Conservation (phyloP, 805 yeast species). For the Barnettozyma sp. region DNA sequence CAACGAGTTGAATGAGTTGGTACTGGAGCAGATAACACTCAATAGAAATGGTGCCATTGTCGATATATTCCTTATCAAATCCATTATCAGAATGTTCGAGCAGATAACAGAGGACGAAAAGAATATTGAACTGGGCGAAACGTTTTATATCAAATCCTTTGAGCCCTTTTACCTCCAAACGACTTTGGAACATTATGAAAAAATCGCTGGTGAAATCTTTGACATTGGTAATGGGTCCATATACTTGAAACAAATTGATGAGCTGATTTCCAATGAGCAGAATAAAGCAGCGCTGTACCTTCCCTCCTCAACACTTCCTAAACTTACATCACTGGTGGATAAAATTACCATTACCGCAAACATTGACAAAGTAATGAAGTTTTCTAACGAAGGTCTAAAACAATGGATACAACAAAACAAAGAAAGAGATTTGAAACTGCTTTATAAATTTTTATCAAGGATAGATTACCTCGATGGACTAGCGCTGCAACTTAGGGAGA, state of each 20-base stretch:
- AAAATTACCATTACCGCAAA: slow-evolving; percentile 50
- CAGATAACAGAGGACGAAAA: slow-evolving; percentile 42
- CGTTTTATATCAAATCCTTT: slow-evolving; percentile 54
- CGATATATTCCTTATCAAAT: slow-evolving; percentile 52
- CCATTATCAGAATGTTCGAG: slow-evolving; percentile 66
- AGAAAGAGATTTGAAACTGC: slow-evolving; percentile 35
- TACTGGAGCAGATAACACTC: slow-evolving; percentile 49
- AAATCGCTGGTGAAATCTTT: slow-evolving; percentile 39
- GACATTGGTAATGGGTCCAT: slow-evolving; percentile 42
- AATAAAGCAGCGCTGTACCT: slow-evolving; percentile 45
- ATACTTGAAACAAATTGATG: slow-evolving; percentile 45
- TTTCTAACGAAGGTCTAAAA: slow-evolving; percentile 49
- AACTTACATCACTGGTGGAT: slow-evolving; percentile 49
- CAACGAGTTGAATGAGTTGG: slow-evolving; percentile 36
- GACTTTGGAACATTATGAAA: slow-evolving; percentile 49
- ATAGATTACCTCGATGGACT: slow-evolving; percentile 51
- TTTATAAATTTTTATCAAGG: slow-evolving; percentile 44
- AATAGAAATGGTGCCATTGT: slow-evolving; percentile 52
- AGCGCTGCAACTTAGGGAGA: slow-evolving; percentile 38
- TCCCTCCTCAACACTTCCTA: slow-evolving; percentile 47
- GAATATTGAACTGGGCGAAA: slow-evolving; percentile 40
- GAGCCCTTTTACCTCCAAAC: slow-evolving; percentile 56
- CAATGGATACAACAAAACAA: slow-evolving; percentile 48
- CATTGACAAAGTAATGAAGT: slow-evolving; percentile 46
- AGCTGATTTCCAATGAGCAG: slow-evolving; percentile 57